phyloP scores from a whole-genome alignment of 805 yeast genomes.

The Candida caryicola region DNA sequence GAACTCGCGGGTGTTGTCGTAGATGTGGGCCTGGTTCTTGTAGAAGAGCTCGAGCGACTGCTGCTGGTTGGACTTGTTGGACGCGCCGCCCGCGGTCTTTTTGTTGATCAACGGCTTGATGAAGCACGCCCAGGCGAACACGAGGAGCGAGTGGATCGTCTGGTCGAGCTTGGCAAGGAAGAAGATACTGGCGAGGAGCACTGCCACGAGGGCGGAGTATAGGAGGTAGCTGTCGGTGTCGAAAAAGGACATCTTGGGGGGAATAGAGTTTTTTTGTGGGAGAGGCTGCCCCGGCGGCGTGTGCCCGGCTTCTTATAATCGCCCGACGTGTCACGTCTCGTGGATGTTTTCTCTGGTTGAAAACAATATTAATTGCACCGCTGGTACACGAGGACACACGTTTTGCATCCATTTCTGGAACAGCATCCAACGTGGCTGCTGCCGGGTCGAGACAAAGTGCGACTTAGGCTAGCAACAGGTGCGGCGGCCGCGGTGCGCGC shows the following conservation, averaged over 20 bases:
- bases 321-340: too few relatives aligned
- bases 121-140: slow-evolving; percentile 52
- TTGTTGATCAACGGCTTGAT: slow-evolving; percentile 51
- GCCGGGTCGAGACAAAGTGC: too few relatives aligned
- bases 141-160: slow-evolving; percentile 23
- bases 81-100: slow-evolving; percentile 20
- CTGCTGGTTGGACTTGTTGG: slow-evolving; percentile 43
- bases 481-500: too few relatives aligned
- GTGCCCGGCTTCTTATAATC: too few relatives aligned
- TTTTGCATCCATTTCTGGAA: slow-evolving; percentile 1
- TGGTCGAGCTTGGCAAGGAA: slow-evolving; percentile 7
- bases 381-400: slow-evolving; percentile 5
- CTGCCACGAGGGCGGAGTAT: slow-evolving; percentile 1
- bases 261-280: not conserved
- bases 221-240: slow-evolving; percentile 1
- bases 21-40: slow-evolving; percentile 71
- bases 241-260: not conserved
- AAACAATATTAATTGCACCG: too few relatives aligned
- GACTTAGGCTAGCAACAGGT: too few relatives aligned
- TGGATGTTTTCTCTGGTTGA: too few relatives aligned
- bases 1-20: slow-evolving; percentile 66
- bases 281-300: too few relatives aligned
- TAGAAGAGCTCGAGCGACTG: slow-evolving; percentile 67
- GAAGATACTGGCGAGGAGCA: not conserved
- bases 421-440: slow-evolving; percentile 5